A percentile compares a stretch with the other conserved stretches of the same genome.
Evolutionary conservation across 1,284 basidiomycete genomes (phyloP).

Genomic region (Ustilago nuda): DNA sequence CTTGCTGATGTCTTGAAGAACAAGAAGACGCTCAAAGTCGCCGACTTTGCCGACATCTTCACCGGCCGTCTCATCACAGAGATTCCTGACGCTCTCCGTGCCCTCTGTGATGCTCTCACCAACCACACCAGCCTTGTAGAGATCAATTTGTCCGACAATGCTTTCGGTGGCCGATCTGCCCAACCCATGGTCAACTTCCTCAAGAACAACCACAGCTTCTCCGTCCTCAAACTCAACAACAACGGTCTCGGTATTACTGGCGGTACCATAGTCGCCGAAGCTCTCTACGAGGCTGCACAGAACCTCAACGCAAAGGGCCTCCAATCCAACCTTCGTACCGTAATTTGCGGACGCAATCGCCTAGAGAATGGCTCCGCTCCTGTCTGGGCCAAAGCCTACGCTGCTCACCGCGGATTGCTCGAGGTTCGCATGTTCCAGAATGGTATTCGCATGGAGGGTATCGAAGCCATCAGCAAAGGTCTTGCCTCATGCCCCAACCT

Average conservation of each 20-base stretch:
- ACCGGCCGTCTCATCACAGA: slow-evolving; percentile 95
- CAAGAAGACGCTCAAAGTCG: slow-evolving; percentile 81
- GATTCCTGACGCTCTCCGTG: slow-evolving; percentile 88
- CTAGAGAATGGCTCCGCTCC: slow-evolving; percentile 89
- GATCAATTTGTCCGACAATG: slow-evolving; percentile 94
- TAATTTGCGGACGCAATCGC: slow-evolving; percentile 94
- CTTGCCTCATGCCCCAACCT: slow-evolving; percentile 79
- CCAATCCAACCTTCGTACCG: slow-evolving; percentile 78
- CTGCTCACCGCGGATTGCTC: slow-evolving; percentile 79
- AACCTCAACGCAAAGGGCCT: slow-evolving; percentile 78
- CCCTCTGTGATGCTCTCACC: slow-evolving; percentile 87
- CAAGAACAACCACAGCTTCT: slow-evolving; percentile 73
- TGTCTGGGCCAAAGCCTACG: slow-evolving; percentile 88
- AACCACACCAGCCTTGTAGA: slow-evolving; percentile 83
- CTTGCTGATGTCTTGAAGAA: slow-evolving; percentile 83
- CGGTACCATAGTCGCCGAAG: slow-evolving; percentile 85
- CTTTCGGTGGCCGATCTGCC: slow-evolving; percentile 94
- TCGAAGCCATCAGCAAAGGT: slow-evolving; percentile 82
- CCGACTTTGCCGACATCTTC: slow-evolving; percentile 97
- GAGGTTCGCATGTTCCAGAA: slow-evolving; percentile 97
- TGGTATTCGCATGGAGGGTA: slow-evolving; percentile 93
- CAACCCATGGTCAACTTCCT: slow-evolving; percentile 90
- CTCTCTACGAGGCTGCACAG: slow-evolving; percentile 82
- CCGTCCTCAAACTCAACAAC: slow-evolving; percentile 92
- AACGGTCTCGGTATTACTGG: slow-evolving; percentile 96